Evolutionary conservation across 2,329 filamentous ascomycete genomes (phyloP), one percentile per base, ranked within the genome.

Genomic region (Stromatinia cepivora): DNA sequence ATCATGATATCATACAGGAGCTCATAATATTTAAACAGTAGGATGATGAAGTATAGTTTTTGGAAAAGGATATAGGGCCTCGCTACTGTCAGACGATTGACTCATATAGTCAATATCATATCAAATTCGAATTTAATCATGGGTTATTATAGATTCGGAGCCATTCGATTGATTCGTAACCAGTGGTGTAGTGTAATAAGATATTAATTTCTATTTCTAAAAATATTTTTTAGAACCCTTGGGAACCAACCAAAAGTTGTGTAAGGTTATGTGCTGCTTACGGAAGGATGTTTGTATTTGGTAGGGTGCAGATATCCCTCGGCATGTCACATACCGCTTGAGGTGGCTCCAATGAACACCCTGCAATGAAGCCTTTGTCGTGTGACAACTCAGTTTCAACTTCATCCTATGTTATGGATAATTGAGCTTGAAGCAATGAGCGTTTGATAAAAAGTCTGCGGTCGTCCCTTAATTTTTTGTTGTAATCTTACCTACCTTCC

Each of bases 301-400:
- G 45, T 11, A 36, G 25, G 31, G 8, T 50, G 45, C 45, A 50
- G 59, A 5, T 50, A 5, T 17, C 4, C 22, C 22, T n/a, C 22
- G 31, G 7, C 28, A 50, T 8, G 22, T 39, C 10, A 58, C 34
- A 42, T 36, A 13, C 5, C 22, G 20, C 7, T 58, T 62, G 42
- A 62, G 28, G 42, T 62, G 58, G 58, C 45, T 48, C 42, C 58
- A 62, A 62, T 62, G 20, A 62, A 48, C n/a, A 62, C 58, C 58
- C 58, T 62, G 58, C 45, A 25, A 36, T n/a, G 4, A 4, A 17
- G 0, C 1, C 34, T 34, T 22, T 9, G 13, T 31, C 15, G 31
- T 50, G 59, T 50, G 15, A 34, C 53, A 20, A 9, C 8, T 22
- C 20, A 5, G 2, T 34, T 10, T 36, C 8, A 20, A n/a, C 20